A percentile compares a stretch with the other conserved stretches of the same genome.
These are phyloP conservation scores for Oenanthe javanica DNA, from an alignment of 140 eudicot species.

Conservation along the genomic window DNA sequence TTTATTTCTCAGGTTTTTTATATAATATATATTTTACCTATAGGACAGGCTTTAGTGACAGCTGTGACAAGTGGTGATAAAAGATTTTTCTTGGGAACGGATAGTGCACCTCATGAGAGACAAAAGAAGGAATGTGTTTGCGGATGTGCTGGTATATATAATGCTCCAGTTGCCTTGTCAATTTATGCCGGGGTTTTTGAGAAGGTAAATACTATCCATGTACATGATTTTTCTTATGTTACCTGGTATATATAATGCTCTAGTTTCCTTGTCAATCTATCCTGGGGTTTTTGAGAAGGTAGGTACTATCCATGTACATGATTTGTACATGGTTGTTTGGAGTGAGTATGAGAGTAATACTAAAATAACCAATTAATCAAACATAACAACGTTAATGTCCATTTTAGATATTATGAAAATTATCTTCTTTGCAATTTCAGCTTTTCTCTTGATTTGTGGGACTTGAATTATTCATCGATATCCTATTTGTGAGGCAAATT, in stretches of 20 bases:
- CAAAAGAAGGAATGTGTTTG: slow-evolving; percentile 58
- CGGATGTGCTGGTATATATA: slow-evolving; percentile 93
- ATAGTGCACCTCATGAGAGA: slow-evolving; percentile 95
- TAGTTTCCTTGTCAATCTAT: slow-evolving; percentile 79
- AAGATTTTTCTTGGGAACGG: slow-evolving; percentile 87
- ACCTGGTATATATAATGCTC: slow-evolving; percentile 49
- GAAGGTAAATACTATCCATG: slow-evolving; percentile 45
- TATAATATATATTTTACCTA: neutral
- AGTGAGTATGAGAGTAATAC: neutral
- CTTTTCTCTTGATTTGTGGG: neutral
- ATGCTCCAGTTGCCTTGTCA: slow-evolving; percentile 86
- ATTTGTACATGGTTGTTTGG: neutral
- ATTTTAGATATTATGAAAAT: neutral
- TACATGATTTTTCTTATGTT: slow-evolving; percentile 14
- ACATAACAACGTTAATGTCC: neutral
- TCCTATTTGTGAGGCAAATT: neutral
- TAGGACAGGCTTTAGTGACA: slow-evolving; percentile 78
- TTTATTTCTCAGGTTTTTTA: neutral
- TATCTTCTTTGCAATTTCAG: neutral
- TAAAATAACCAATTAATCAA: neutral
- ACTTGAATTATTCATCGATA: neutral
- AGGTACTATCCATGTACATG: slow-evolving; percentile 8
- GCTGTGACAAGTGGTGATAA: slow-evolving; percentile 90
- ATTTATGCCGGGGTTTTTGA: slow-evolving; percentile 80
- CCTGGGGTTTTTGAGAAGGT: slow-evolving; percentile 93